Conservation (phyloP, 73 alveolate genomes). For the Stentor coeruleus region DNA sequence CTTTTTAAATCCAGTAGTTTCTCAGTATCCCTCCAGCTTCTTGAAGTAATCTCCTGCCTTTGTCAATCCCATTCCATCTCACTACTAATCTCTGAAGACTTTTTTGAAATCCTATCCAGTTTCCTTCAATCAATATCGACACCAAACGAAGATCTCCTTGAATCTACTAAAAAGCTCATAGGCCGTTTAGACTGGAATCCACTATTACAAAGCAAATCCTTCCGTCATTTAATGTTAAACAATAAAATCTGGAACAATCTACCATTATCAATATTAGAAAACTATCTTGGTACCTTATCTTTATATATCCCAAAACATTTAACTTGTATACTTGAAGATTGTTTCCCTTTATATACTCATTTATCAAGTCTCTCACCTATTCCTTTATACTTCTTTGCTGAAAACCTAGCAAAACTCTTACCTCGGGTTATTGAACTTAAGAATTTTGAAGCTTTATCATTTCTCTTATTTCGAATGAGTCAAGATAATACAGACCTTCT, state of each 20-base stretch:
- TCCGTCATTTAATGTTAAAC: background rate
- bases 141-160: constrained; percentile 20
- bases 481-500: background rate
- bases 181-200: constrained; percentile 2
- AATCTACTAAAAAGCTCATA: background rate
- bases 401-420: background rate
- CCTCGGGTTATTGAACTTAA: background rate
- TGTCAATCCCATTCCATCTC: background rate
- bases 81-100: background rate
- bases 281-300: constrained; percentile 7
- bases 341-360: background rate
- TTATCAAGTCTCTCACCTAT: background rate
- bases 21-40: background rate
- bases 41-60: background rate
- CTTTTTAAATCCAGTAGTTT: background rate
- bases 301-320: background rate
- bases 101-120: background rate
- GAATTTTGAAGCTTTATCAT: background rate
- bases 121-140: background rate
- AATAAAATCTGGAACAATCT: background rate
- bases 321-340: background rate
- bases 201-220: background rate
- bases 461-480: background rate
- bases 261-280: background rate
- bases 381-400: background rate